Percentiles rank a stretch among this genome's conserved stretches.
Evolutionary conservation across 1,284 basidiomycete species (phyloP).

Genomic region (Porodaedalea pini): DNA sequence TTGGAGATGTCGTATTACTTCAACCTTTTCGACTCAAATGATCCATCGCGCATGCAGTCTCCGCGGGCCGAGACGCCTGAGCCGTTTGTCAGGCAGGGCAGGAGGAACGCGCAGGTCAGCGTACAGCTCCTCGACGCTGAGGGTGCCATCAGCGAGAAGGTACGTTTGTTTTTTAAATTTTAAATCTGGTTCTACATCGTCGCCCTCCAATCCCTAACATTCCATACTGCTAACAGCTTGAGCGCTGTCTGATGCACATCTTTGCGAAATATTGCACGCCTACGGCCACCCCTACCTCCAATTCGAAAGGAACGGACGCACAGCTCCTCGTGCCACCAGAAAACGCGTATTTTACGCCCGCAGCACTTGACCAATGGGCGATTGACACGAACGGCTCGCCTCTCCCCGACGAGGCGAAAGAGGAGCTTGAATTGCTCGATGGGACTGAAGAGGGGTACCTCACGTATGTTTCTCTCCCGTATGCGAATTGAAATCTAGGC

Average conservation of each 20-base stretch:
- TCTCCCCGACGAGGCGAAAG: conserved; percentile 69
- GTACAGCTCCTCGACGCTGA: conserved; percentile 60
- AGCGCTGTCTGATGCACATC: conserved; percentile 62
- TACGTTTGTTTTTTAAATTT: conserved; percentile 27
- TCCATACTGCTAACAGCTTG: conserved; percentile 41
- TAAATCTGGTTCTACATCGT: background rate
- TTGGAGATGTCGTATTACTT: conserved; percentile 1
- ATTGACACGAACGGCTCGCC: conserved; percentile 72
- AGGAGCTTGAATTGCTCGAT: conserved; percentile 75
- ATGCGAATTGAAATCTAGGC: background rate
- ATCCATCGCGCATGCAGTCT: conserved; percentile 35
- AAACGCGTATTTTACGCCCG: conserved; percentile 51
- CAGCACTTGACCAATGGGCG: conserved; percentile 70
- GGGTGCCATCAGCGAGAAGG: conserved; percentile 61
- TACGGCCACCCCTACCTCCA: conserved; percentile 26
- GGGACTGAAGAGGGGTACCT: conserved; percentile 66
- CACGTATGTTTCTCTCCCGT: conserved; percentile 48
- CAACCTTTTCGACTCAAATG: conserved; percentile 16
- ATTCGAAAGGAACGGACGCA: conserved; percentile 22
- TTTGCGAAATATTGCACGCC: conserved; percentile 72
- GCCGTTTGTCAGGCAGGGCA: conserved; percentile 54
- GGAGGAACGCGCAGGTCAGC: conserved; percentile 43
- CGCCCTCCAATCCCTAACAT: background rate
- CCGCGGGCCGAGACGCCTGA: conserved; percentile 59
- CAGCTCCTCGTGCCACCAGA: conserved; percentile 47